These are phyloP conservation scores for Cryptomeria japonica DNA, from an alignment of 75 land plant species.

Conservation along the genomic window DNA sequence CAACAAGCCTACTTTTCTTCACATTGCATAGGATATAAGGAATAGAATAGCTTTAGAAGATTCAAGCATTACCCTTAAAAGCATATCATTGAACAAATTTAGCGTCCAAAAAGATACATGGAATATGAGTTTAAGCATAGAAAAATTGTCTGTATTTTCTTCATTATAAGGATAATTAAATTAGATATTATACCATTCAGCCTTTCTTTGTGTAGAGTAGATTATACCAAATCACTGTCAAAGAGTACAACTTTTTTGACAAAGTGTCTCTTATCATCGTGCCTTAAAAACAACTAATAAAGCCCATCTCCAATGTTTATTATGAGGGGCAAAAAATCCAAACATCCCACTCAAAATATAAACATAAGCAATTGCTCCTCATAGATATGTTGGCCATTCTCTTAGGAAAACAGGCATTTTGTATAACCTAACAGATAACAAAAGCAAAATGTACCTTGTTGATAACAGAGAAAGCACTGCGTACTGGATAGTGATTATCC, in stretches of 20 bases:
- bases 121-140: background rate
- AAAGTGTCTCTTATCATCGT: background rate
- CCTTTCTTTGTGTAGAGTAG: background rate
- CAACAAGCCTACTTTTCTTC: background rate
- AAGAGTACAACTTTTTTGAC: background rate
- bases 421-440: background rate
- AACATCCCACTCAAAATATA: background rate
- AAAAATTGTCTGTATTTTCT: background rate
- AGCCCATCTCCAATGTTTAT: background rate
- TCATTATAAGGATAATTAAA: background rate
- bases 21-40: background rate
- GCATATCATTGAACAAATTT: background rate
- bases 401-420: slow-evolving; percentile 1
- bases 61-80: background rate
- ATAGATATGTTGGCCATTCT: background rate
- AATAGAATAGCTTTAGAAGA: background rate
- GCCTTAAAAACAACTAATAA: background rate
- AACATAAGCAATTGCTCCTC: background rate
- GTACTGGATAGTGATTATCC: slow-evolving; percentile 88
- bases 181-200: background rate
- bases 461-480: slow-evolving; percentile 91
- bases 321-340: background rate
- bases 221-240: background rate
- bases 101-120: background rate
- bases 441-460: slow-evolving; percentile 60